Percentiles rank a stretch among this genome's conserved stretches.
phyloP scores from a whole-genome alignment of 2,329 filamentous ascomycete genomes.

The Hawksworthiomyces lignivorus region DNA sequence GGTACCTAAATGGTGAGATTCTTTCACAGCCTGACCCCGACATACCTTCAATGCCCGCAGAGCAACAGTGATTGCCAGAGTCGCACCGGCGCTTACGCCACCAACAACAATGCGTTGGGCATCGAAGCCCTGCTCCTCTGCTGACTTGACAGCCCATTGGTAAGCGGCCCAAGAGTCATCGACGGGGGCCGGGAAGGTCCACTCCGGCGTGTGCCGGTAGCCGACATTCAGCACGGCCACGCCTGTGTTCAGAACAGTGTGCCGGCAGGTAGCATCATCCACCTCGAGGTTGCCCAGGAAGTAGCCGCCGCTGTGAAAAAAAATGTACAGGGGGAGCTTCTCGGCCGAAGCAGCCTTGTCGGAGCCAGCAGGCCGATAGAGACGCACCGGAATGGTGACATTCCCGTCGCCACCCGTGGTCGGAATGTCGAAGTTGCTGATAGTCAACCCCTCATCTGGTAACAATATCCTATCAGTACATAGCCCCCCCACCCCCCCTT shows the following conservation, averaged over 20 bases:
- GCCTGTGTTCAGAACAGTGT: not conserved
- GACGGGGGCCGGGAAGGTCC: slow-evolving; percentile 37
- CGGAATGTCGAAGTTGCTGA: not conserved
- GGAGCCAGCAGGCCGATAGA: too few relatives aligned
- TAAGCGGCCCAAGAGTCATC: slow-evolving; percentile 43
- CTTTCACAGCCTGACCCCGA: too few relatives aligned
- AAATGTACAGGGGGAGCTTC: slow-evolving; percentile 20
- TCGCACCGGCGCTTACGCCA: slow-evolving; percentile 36
- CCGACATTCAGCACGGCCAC: slow-evolving; percentile 39
- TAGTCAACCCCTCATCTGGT: not conserved
- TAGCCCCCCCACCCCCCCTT: too few relatives aligned
- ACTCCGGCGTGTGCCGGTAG: slow-evolving; percentile 46
- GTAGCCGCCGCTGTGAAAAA: slow-evolving; percentile 46
- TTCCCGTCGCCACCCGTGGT: not conserved
- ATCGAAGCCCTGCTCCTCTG: slow-evolving; percentile 21
- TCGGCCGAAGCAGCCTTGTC: too few relatives aligned
- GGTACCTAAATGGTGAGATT: too few relatives aligned
- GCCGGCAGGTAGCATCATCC: slow-evolving; percentile 36
- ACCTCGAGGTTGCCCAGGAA: slow-evolving; percentile 29
- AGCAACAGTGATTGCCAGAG: slow-evolving; percentile 10
- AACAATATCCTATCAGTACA: too few relatives aligned
- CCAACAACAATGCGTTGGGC: slow-evolving; percentile 30
- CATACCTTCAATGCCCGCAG: slow-evolving; percentile 35
- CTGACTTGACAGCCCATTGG: slow-evolving; percentile 35
- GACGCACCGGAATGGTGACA: not conserved